Evolutionary conservation across 1,284 basidiomycete species (phyloP).

Genomic region (Pseudozyma pruni): DNA sequence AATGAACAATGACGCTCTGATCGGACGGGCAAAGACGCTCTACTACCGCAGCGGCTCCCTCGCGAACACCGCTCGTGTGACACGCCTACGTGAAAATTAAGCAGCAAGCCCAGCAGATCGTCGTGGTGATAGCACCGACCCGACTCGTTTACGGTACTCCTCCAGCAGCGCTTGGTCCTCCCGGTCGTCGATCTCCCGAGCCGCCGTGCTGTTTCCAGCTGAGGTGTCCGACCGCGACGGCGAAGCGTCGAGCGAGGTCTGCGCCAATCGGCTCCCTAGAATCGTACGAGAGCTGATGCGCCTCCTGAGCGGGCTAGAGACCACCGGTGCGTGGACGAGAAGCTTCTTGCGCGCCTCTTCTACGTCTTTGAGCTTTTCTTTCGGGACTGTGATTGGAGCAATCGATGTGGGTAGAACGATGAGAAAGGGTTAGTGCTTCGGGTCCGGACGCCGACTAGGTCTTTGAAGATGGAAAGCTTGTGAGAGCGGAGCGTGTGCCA

Average conservation of each 20-base stretch:
- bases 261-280: slow-evolving; percentile 16
- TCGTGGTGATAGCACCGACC: slow-evolving; percentile 3
- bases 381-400: slow-evolving; percentile 12
- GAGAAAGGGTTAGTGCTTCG: no score
- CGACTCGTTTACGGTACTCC: slow-evolving; percentile 12
- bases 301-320: slow-evolving; percentile 37
- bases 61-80: background rate
- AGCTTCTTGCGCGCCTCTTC: slow-evolving; percentile 27
- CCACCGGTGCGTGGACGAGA: slow-evolving; percentile 38
- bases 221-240: background rate
- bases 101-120: no score
- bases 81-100: slow-evolving; percentile 2
- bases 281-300: slow-evolving; percentile 18
- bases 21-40: no score
- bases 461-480: background rate
- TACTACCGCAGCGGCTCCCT: no score
- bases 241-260: slow-evolving; percentile 9
- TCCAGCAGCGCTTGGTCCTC: background rate
- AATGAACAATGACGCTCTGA: no score
- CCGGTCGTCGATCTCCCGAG: background rate
- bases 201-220: background rate
- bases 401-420: no score
- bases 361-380: slow-evolving; percentile 18
- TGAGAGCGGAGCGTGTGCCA: slow-evolving; percentile 52
- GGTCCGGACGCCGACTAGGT: no score